Base-by-base conservation (phyloP, 768 basidiomycete species). In the Mycena sanguinolenta region DNA sequence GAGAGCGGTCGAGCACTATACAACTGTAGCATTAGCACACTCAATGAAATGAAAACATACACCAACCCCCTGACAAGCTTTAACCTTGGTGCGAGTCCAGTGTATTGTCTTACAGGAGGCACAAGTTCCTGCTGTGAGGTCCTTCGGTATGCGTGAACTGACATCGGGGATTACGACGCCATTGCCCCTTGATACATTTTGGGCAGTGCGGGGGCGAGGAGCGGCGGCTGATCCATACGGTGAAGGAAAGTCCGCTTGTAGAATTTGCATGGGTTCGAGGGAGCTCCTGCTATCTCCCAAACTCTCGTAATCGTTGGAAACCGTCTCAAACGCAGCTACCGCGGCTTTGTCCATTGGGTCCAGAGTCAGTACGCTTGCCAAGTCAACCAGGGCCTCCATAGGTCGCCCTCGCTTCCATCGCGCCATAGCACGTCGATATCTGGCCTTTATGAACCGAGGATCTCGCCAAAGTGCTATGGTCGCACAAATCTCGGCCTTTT, bases 281-380 rank as follows among this genome's bases (percentile, higher is more conserved):
- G n/a, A 65, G 21, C 16, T 21, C 7, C 30, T 30, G 4, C 14
- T 8, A 3, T 1, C 13, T 34, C 63, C 54, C 54, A 17, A 49
- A 16, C 14, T n/a, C 32, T 65, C 54, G 54, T 16, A 36, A 32
- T 57, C 54, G 32, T 17, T 23, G 21, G 8, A 36, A 57, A 65
- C n/a, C 30, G 12, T 36, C 16, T 39, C 63, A 64, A 64, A 64
- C 21, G 54, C 42, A 23, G 63, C 39, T 28, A 30, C n/a, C 42
- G 63, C 42, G 4, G 32, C 54, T 36, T 57, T 55, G 54, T 65
- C 63, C 63, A 34, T 46, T 36, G 63, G 63, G 8, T 65, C 63
- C 17, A 42, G 39, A 14, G 63, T 57, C 14, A 65, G 54, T 16
- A 65, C 63, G 25, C 52, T 49, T 39, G 63, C 54, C 16, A 65